A percentile compares a stretch with the other conserved stretches of the same genome.
phyloP scores from a whole-genome alignment of 2,329 filamentous ascomycete species.

The Madurella mycetomatis region DNA sequence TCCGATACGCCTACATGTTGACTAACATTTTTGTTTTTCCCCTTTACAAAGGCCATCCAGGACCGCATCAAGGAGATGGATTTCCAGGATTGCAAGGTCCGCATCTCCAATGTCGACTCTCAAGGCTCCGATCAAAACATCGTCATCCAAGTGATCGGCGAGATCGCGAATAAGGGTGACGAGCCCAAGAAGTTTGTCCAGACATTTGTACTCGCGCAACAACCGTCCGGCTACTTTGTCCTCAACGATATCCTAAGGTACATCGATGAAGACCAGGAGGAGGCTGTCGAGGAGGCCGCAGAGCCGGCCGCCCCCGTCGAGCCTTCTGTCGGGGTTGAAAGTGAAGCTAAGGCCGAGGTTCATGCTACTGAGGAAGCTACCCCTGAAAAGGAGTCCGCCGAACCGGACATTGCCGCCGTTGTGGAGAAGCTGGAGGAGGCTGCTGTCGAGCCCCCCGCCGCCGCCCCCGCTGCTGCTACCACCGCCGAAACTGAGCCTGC shows the following conservation, averaged over 20 bases:
- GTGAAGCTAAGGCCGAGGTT: conserved; percentile 34
- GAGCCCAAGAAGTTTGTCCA: conserved; percentile 96
- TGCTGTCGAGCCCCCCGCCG: conserved; percentile 18
- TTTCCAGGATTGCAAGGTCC: conserved; percentile 97
- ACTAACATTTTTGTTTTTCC: conserved; percentile 4
- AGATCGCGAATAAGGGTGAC: conserved; percentile 89
- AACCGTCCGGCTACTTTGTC: conserved; percentile 96
- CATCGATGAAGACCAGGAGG: conserved; percentile 78
- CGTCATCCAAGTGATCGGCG: conserved; percentile 95
- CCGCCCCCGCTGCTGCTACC: conserved; percentile 23
- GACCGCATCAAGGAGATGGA: conserved; percentile 90
- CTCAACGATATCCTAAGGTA: conserved; percentile 98
- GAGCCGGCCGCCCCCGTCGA: conserved; percentile 31
- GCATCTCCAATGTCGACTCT: conserved; percentile 95
- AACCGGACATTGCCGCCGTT: conserved; percentile 51
- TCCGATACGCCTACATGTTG: background rate
- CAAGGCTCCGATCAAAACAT: conserved; percentile 91
- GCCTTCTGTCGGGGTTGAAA: conserved; percentile 30
- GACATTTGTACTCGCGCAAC: conserved; percentile 93
- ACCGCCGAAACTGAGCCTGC: conserved; percentile 27
- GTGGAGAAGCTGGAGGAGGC: conserved; percentile 72
- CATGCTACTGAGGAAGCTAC: conserved; percentile 44
- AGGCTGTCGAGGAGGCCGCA: conserved; percentile 49
- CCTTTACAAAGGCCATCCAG: conserved; percentile 70
- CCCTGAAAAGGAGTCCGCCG: conserved; percentile 32